Base-by-base conservation (phyloP, 2,329 filamentous ascomycete genomes). In the Byssothecium circinans region DNA sequence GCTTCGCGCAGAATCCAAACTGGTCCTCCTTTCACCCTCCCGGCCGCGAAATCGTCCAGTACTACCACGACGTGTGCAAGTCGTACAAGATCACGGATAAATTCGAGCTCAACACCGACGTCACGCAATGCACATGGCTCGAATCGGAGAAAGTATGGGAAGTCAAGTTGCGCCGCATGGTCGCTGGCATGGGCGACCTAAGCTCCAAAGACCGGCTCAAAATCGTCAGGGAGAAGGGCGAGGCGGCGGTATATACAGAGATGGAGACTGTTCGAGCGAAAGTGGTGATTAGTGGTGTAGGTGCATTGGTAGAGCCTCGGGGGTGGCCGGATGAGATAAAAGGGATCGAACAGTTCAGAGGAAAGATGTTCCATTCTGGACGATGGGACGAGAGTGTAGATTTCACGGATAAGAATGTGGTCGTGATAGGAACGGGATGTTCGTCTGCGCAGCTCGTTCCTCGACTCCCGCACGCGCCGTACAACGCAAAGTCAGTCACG, bases 371-470 rank as follows among this genome's bases (percentile, higher is more conserved):
- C 49, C 81, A 84, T 54, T 81, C 81, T 0, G 80, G 81, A 4
- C 67, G 79, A 43, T 83, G 81, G 81, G 73, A 80, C 37, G 67
- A 77, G n/a, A 70, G 70, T 4, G 67, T 81, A 30, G 76, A 82
- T 47, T 66, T 83, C 15, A 70, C 72, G 8, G 75, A 74, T 48
- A 84, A 83, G 57, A 72, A 83, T 52, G 78, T 84, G 1, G 70
- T 83, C 8, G 77, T 84, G 8, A 62, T 84, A 37, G 81, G 81
- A 4, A 82, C 79, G 2, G 81, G 81, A 11, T 83, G 81, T 58
- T 79, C 75, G 54, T 80, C 80, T 2, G 77, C 78, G 12, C 81
- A 84, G 53, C 74, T 84, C 19, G 75, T 84, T 7, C 80, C 81
- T 1, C 58, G 69, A 30, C 67, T 84, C 5, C 72, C 72, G 2